Evolutionary conservation across 2,329 filamentous ascomycete genomes (phyloP).

Genomic region (Aspergillus latus): DNA sequence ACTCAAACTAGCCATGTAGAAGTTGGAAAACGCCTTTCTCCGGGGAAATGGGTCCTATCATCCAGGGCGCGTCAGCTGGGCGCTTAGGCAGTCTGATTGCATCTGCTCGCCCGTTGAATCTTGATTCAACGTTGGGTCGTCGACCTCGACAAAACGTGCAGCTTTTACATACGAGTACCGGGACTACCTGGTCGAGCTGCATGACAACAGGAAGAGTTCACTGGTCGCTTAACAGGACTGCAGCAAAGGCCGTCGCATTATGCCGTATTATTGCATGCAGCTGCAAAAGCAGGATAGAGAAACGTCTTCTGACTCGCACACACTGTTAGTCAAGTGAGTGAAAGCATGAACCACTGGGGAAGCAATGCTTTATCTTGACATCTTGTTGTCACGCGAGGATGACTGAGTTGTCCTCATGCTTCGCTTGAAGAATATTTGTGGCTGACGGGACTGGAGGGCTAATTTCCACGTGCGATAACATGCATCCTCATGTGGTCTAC

Average conservation of each 20-base stretch:
- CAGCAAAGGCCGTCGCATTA: slow-evolving; percentile 2
- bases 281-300: slow-evolving; percentile 14
- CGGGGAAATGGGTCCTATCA: slow-evolving; percentile 8
- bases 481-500: background rate
- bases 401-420: background rate
- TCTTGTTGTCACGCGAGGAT: background rate
- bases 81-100: slow-evolving; percentile 1
- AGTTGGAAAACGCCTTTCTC: slow-evolving; percentile 10
- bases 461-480: background rate
- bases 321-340: slow-evolving; percentile 18
- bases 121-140: background rate
- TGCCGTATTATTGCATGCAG: slow-evolving; percentile 20
- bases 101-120: background rate
- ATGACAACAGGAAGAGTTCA: background rate
- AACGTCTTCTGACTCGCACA: slow-evolving; percentile 14
- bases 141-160: background rate
- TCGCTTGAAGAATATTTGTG: background rate
- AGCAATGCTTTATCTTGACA: background rate
- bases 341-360: slow-evolving; percentile 9
- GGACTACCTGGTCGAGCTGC: background rate
- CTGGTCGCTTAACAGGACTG: background rate
- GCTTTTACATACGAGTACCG: background rate
- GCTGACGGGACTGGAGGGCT: background rate
- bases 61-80: background rate
- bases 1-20: slow-evolving; percentile 29